Evolutionary conservation across 345 rosid species (phyloP).

Genomic region (Moricandia arvensis): DNA sequence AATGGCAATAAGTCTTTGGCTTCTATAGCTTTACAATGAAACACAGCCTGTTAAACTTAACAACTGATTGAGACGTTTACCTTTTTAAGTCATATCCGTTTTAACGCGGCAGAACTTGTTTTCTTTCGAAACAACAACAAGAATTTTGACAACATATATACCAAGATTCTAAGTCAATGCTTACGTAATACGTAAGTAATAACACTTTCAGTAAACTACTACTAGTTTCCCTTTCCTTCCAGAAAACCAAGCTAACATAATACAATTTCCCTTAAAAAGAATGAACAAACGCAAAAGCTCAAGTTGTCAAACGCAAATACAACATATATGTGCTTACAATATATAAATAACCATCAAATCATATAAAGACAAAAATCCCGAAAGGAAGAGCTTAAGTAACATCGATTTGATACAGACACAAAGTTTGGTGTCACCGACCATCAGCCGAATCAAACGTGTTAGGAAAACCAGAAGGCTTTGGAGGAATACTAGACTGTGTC

Average conservation of each 20-base stretch:
- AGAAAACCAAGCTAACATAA: not conserved
- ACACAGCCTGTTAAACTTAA: constrained; percentile 31
- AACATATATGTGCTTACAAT: constrained; percentile 23
- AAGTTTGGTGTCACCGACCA: constrained; percentile 50
- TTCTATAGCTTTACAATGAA: constrained; percentile 8
- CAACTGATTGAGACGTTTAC: constrained; percentile 23
- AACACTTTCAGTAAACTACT: not conserved
- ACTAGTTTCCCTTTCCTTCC: not conserved
- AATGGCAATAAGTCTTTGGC: constrained; percentile 16
- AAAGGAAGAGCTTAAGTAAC: constrained; percentile 22
- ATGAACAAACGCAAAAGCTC: constrained; percentile 37
- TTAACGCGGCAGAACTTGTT: constrained; percentile 10
- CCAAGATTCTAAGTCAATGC: not conserved
- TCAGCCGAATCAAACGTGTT: constrained; percentile 62
- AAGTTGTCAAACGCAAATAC: constrained; percentile 26
- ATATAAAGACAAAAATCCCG: constrained; percentile 8
- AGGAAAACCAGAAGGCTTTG: constrained; percentile 57
- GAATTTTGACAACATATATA: not conserved
- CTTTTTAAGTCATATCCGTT: constrained; percentile 1
- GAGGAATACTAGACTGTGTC: constrained; percentile 64
- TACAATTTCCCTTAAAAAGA: constrained; percentile 30
- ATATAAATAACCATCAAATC: constrained; percentile 4
- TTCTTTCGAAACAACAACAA: not conserved
- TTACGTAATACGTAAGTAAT: not conserved
- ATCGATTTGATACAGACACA: not conserved